phyloP scores from a whole-genome alignment of 345 rosid species.

The Schrenkiella parvula region DNA sequence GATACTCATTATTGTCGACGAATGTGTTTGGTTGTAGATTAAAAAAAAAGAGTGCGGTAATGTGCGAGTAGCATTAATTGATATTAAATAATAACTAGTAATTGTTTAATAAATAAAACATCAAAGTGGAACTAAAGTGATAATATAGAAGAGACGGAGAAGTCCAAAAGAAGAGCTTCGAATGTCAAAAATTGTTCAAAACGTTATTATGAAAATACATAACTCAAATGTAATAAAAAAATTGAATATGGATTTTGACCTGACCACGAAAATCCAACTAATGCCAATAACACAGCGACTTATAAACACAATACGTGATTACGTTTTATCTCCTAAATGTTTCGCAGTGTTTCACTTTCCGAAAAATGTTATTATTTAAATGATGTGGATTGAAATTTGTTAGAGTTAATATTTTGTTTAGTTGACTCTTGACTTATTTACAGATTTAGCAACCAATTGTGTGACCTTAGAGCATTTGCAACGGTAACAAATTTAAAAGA shows the following conservation, averaged over 20 bases:
- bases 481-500: too few relatives aligned
- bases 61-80: background rate
- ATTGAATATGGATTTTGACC: background rate
- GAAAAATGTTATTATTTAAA: background rate
- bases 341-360: background rate
- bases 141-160: background rate
- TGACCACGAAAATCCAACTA: background rate
- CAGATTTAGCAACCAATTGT: slow-evolving; percentile 13
- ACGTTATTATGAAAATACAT: background rate
- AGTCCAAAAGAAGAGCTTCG: slow-evolving; percentile 1
- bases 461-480: too few relatives aligned
- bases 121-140: slow-evolving; percentile 2
- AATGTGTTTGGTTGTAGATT: background rate
- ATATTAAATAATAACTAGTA: too few relatives aligned
- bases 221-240: background rate
- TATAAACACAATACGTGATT: background rate
- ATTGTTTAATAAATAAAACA: background rate
- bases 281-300: background rate
- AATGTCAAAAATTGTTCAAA: background rate
- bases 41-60: background rate
- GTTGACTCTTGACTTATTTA: slow-evolving; percentile 15
- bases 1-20: background rate
- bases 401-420: background rate
- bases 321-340: background rate
- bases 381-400: background rate